These are phyloP conservation scores for Kwoniella bestiolae DNA, from an alignment of 768 basidiomycete genomes.

Conservation along the genomic window DNA sequence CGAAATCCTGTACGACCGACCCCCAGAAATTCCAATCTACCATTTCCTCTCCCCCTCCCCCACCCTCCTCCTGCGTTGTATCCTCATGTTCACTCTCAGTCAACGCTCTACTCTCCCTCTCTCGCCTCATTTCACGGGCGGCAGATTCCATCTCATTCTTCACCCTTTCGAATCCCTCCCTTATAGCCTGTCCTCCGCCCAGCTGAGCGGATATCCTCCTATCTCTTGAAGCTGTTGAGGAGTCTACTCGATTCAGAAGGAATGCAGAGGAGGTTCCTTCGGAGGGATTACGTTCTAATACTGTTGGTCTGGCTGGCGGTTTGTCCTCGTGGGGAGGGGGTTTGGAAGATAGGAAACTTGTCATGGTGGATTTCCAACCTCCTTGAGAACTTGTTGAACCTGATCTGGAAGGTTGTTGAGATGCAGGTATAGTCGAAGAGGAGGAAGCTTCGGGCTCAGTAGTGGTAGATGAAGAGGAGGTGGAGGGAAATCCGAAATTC, in stretches of 20 bases:
- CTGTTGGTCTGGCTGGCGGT: conserved; percentile 6
- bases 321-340: conserved; percentile 13
- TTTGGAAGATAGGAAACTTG: conserved; percentile 27
- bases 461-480: conserved; percentile 1
- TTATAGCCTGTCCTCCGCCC: conserved; percentile 43
- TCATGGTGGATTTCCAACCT: conserved; percentile 36
- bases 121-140: conserved; percentile 51
- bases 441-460: conserved; percentile 11
- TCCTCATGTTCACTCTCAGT: background rate
- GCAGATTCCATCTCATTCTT: conserved; percentile 51
- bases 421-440: conserved; percentile 2
- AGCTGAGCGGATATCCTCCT: conserved; percentile 42
- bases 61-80: background rate
- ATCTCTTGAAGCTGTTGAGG: conserved; percentile 41
- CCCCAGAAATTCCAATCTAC: conserved; percentile 76
- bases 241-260: conserved; percentile 36
- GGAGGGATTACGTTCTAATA: conserved; percentile 11
- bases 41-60: conserved; percentile 25
- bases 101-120: conserved; percentile 25
- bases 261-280: conserved; percentile 30
- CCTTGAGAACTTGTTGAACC: conserved; percentile 19
- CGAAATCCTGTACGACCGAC: conserved; percentile 89
- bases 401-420: conserved; percentile 23
- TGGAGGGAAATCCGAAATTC: conserved; percentile 35
- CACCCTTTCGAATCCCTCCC: conserved; percentile 53